A percentile compares a stretch with the other conserved stretches of the same genome.
These are phyloP conservation scores for Citrus cavaleriei DNA, from an alignment of 345 rosid genomes.

Conservation along the genomic window DNA sequence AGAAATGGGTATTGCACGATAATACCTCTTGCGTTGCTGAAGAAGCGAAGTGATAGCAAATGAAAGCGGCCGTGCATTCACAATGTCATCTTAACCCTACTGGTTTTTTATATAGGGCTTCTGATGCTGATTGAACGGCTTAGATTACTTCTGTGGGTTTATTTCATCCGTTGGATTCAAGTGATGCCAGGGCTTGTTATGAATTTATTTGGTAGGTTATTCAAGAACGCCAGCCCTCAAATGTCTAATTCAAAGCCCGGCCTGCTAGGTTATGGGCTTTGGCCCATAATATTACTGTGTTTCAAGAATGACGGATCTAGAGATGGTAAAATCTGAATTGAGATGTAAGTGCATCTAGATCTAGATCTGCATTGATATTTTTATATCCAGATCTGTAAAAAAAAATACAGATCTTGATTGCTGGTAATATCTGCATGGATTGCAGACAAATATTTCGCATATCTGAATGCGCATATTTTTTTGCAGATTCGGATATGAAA, in stretches of 20 bases:
- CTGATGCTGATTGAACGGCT: slow-evolving; percentile 9
- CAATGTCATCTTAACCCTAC: neutral
- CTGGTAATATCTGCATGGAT: accelerated
- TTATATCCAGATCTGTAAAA: too few species aligned
- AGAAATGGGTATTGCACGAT: neutral
- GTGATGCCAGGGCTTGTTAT: neutral
- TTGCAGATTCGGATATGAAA: too few species aligned
- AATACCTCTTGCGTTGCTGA: slow-evolving; percentile 9
- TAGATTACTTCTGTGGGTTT: neutral
- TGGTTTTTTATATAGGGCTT: neutral
- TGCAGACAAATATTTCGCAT: too few species aligned
- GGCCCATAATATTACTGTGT: too few species aligned
- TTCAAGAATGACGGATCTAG: too few species aligned
- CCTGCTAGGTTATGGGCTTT: neutral
- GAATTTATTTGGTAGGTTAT: neutral
- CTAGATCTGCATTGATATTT: too few species aligned
- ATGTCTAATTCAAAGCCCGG: too few species aligned
- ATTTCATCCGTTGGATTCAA: slow-evolving; percentile 19
- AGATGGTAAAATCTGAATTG: too few species aligned
- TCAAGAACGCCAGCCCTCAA: neutral
- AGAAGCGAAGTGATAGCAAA: neutral
- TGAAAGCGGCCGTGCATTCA: neutral
- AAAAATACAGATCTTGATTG: too few species aligned
- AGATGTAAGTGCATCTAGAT: too few species aligned
- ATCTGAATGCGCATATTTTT: accelerated